Percentiles rank a stretch among this genome's conserved stretches.
These are phyloP conservation scores for Sindora glabra DNA, from an alignment of 306 rosid species.

Conservation along the genomic window DNA sequence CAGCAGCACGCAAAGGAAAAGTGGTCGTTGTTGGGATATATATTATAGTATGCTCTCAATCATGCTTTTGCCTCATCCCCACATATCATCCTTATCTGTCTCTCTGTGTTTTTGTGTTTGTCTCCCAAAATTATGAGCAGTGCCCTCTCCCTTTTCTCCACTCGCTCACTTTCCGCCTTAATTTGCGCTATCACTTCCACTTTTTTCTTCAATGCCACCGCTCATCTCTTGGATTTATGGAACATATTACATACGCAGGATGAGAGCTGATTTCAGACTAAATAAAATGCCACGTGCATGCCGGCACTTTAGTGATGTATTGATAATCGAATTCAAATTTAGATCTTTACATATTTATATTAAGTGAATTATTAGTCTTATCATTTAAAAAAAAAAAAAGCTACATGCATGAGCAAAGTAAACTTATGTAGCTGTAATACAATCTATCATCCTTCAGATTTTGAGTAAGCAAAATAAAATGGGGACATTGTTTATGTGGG, in stretches of 20 bases:
- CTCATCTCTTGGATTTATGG: background rate
- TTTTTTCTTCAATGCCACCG: conserved; percentile 9
- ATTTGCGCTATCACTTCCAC: conserved; percentile 7
- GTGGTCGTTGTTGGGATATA: conserved; percentile 11
- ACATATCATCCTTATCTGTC: conserved; percentile 19
- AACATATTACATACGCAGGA: too few species aligned
- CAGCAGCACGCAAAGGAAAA: conserved; percentile 21
- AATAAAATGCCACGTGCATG: too few species aligned
- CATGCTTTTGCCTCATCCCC: conserved; percentile 21
- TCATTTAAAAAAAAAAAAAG: too few species aligned
- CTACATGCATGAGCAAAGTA: conserved; percentile 1
- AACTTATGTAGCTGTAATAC: too few species aligned
- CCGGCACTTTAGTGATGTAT: too few species aligned
- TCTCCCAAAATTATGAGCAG: conserved; percentile 10
- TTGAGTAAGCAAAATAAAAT: too few species aligned
- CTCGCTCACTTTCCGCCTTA: conserved; percentile 25
- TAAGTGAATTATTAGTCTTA: too few species aligned
- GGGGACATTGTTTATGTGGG: background rate
- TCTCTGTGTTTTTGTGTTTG: conserved; percentile 7
- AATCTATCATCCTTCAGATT: too few species aligned
- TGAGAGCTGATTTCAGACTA: too few species aligned
- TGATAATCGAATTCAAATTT: too few species aligned
- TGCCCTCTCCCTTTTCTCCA: conserved; percentile 15
- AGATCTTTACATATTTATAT: too few species aligned
- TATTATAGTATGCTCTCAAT: conserved; percentile 26